A percentile compares a stretch with the other conserved stretches of the same genome.
Conservation (phyloP, 2,329 filamentous ascomycete genomes). For the Colletotrichum sp. region DNA sequence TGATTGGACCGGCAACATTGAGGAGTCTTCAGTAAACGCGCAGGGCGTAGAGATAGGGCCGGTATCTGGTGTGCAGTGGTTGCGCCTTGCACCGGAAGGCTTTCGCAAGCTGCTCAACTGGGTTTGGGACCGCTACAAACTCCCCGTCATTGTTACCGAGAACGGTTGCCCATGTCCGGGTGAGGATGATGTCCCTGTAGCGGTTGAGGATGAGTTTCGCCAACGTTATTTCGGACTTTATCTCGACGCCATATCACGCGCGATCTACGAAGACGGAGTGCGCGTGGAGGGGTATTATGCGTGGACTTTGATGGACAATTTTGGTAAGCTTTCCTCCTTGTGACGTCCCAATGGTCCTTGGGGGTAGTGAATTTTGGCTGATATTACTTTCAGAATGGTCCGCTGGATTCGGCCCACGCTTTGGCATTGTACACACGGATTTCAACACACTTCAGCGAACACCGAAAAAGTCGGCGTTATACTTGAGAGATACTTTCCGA, state of each 20-base stretch:
- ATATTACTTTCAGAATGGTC: background rate
- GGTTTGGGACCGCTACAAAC: slow-evolving; percentile 27
- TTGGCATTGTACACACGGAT: slow-evolving; percentile 32
- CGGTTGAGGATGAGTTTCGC: slow-evolving; percentile 22
- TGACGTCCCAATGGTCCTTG: too few species aligned
- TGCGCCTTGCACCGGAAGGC: slow-evolving; percentile 25
- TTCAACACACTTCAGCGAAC: slow-evolving; percentile 30
- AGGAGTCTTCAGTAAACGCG: slow-evolving; percentile 28
- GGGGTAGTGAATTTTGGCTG: background rate
- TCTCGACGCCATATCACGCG: slow-evolving; percentile 29
- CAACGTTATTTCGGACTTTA: slow-evolving; percentile 25
- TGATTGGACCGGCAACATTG: slow-evolving; percentile 29
- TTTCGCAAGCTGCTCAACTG: slow-evolving; percentile 34
- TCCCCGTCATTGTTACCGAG: slow-evolving; percentile 34
- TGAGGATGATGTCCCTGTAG: slow-evolving; percentile 24
- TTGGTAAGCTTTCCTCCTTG: slow-evolving; percentile 28
- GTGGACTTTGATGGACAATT: slow-evolving; percentile 40
- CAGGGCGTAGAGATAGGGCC: slow-evolving; percentile 27
- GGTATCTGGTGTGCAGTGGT: background rate
- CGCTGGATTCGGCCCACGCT: slow-evolving; percentile 29
- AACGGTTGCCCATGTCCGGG: slow-evolving; percentile 34
- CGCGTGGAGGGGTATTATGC: slow-evolving; percentile 37
- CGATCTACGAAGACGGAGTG: slow-evolving; percentile 32
- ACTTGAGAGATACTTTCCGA: slow-evolving; percentile 24
- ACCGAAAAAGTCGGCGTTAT: slow-evolving; percentile 26